Conservation (phyloP, 805 yeast genomes). For the Grigorovia humatica region DNA sequence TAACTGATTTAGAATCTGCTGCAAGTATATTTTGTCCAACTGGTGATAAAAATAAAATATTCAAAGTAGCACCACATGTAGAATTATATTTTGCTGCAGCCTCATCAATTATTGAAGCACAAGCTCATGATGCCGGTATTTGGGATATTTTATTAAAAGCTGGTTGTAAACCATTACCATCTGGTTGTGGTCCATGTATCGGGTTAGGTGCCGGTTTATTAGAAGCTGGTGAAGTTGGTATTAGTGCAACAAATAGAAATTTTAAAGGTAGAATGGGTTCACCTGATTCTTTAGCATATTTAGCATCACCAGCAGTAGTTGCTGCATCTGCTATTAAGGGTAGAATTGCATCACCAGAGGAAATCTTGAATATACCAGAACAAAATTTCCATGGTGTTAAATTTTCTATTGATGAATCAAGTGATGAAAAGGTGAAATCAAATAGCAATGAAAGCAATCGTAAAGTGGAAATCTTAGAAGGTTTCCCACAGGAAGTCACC, state of each 20-base stretch:
- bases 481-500: slow-evolving; percentile 79
- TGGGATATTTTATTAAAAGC: slow-evolving; percentile 87
- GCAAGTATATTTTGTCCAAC: slow-evolving; percentile 62
- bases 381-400: slow-evolving; percentile 41
- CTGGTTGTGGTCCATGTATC: slow-evolving; percentile 99
- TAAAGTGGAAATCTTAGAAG: slow-evolving; percentile 70
- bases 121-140: slow-evolving; percentile 84
- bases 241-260: slow-evolving; percentile 95
- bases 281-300: slow-evolving; percentile 87
- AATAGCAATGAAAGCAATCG: slow-evolving; percentile 25
- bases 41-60: slow-evolving; percentile 25
- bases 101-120: slow-evolving; percentile 82
- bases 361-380: slow-evolving; percentile 54
- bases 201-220: slow-evolving; percentile 92
- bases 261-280: slow-evolving; percentile 99
- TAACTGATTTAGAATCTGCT: slow-evolving; percentile 89
- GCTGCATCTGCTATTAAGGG: slow-evolving; percentile 98
- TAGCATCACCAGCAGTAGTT: slow-evolving; percentile 96
- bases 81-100: slow-evolving; percentile 98
- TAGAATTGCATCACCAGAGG: slow-evolving; percentile 85
- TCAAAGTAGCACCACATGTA: slow-evolving; percentile 77
- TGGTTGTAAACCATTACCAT: slow-evolving; percentile 90
- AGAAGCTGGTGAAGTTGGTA: slow-evolving; percentile 95
- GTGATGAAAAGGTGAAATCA: slow-evolving; percentile 9
- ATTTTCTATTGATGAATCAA: slow-evolving; percentile 11